These are phyloP conservation scores for Nigrospora oryzae DNA, from an alignment of 2,329 filamentous ascomycete species.

Conservation along the genomic window DNA sequence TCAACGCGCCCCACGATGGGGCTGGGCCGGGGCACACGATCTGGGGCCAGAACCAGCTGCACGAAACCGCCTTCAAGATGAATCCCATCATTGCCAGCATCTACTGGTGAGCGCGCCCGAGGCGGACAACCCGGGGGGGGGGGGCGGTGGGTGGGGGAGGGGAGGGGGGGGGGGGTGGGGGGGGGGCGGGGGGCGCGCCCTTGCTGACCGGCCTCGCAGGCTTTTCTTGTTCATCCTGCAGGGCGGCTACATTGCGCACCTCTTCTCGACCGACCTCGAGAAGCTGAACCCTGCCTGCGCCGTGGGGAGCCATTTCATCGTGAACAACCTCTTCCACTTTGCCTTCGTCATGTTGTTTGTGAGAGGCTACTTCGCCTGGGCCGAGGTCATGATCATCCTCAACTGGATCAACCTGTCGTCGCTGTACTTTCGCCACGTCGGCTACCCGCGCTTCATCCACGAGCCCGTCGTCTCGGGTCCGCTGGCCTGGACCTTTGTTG, in stretches of 20 bases:
- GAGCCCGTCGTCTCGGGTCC: conserved; percentile 67
- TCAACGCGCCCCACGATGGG: conserved; percentile 56
- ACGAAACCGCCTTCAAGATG: conserved; percentile 65
- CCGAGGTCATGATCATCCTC: conserved; percentile 66
- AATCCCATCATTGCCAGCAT: conserved; percentile 57
- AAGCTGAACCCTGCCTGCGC: conserved; percentile 63
- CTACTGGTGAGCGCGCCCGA: conserved; percentile 56
- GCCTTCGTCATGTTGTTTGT: conserved; percentile 80
- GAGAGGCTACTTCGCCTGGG: conserved; percentile 63
- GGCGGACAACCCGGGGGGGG: not conserved
- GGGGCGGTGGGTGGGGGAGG: too few species aligned
- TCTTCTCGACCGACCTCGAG: conserved; percentile 60
- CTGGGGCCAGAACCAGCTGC: conserved; percentile 62
- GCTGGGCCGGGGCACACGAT: conserved; percentile 53
- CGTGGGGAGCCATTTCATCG: conserved; percentile 76
- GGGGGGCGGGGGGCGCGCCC: too few species aligned
- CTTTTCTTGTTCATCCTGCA: conserved; percentile 68
- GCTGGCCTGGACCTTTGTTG: conserved; percentile 78
- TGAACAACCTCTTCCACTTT: conserved; percentile 77
- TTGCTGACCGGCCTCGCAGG: conserved; percentile 30
- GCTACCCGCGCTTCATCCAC: conserved; percentile 68
- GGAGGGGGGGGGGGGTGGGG: not conserved
- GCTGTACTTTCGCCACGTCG: conserved; percentile 73
- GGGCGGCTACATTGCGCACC: conserved; percentile 63
- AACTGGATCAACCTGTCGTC: conserved; percentile 76